phyloP scores from a whole-genome alignment of 2,329 filamentous ascomycete species.

The Dactylellina drechsleri region DNA sequence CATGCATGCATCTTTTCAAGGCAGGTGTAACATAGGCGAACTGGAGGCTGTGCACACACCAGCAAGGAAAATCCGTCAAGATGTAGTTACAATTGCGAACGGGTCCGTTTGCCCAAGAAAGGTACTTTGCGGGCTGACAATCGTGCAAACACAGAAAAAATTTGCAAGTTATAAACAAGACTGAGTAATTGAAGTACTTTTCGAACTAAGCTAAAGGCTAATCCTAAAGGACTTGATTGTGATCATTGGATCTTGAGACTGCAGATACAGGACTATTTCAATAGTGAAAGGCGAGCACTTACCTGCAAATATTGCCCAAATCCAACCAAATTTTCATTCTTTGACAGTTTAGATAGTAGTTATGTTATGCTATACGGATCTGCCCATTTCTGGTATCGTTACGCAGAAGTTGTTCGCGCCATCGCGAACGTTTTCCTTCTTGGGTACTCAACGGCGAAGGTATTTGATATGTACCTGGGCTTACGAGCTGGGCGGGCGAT shows the following conservation, averaged over 20 bases:
- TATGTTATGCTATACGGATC: constrained; percentile 11
- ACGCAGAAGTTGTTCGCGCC: constrained; percentile 47
- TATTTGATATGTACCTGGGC: constrained; percentile 49
- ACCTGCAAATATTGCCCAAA: constrained; percentile 28
- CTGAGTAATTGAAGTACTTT: too few relatives aligned
- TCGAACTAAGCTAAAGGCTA: too few relatives aligned
- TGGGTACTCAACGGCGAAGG: constrained; percentile 45
- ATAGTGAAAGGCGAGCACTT: constrained; percentile 18
- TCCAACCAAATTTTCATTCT: constrained; percentile 1
- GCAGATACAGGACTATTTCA: constrained; percentile 41
- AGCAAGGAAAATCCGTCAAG: constrained; percentile 17
- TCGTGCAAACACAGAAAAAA: constrained; percentile 23
- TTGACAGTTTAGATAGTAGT: constrained; percentile 1
- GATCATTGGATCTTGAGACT: constrained; percentile 16
- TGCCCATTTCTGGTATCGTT: constrained; percentile 48
- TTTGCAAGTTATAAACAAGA: constrained; percentile 24
- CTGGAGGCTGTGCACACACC: constrained; percentile 51
- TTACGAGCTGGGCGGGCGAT: constrained; percentile 16
- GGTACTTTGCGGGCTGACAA: constrained; percentile 36
- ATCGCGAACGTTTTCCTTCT: constrained; percentile 52
- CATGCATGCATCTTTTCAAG: constrained; percentile 37
- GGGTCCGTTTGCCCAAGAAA: constrained; percentile 41
- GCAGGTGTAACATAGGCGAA: constrained; percentile 49
- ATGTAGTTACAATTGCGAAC: constrained; percentile 43
- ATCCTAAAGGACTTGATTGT: constrained; percentile 8